Percentiles rank a stretch among this genome's conserved stretches.
Evolutionary conservation across 2,329 filamentous ascomycete genomes (phyloP).

Genomic region (Colletotrichum tropicicola): DNA sequence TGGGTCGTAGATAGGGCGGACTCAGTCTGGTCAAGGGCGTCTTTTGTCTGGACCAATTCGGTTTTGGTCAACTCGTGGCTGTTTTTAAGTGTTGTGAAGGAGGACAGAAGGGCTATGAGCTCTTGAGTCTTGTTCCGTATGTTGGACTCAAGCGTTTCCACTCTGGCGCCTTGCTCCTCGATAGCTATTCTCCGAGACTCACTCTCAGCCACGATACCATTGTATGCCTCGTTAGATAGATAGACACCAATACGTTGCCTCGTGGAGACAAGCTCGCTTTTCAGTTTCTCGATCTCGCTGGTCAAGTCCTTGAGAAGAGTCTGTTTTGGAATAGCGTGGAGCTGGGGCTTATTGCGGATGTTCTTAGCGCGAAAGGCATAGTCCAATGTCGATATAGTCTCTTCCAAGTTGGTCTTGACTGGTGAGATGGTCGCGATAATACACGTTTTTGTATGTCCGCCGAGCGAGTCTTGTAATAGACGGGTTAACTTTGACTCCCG

Average conservation of each 20-base stretch:
- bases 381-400: slow-evolving; percentile 97
- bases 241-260: slow-evolving; percentile 96
- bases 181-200: slow-evolving; percentile 91
- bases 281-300: slow-evolving; percentile 90
- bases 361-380: slow-evolving; percentile 99
- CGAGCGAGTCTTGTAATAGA: slow-evolving; percentile 89
- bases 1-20: slow-evolving; percentile 81
- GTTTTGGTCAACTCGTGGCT: slow-evolving; percentile 82
- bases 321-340: slow-evolving; percentile 96
- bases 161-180: slow-evolving; percentile 91
- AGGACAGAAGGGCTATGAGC: slow-evolving; percentile 84
- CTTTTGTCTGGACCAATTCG: slow-evolving; percentile 81
- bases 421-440: slow-evolving; percentile 98
- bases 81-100: slow-evolving; percentile 88
- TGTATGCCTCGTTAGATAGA: slow-evolving; percentile 85
- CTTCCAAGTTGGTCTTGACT: slow-evolving; percentile 93
- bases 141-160: slow-evolving; percentile 91
- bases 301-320: slow-evolving; percentile 91
- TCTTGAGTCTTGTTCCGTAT: slow-evolving; percentile 94
- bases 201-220: slow-evolving; percentile 90
- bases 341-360: slow-evolving; percentile 96
- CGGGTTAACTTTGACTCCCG: slow-evolving; percentile 85
- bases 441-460: slow-evolving; percentile 95
- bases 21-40: slow-evolving; percentile 87
- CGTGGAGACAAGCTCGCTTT: slow-evolving; percentile 91